Conservation (phyloP, 331 rosid species). For the Prunus yedoensis region DNA sequence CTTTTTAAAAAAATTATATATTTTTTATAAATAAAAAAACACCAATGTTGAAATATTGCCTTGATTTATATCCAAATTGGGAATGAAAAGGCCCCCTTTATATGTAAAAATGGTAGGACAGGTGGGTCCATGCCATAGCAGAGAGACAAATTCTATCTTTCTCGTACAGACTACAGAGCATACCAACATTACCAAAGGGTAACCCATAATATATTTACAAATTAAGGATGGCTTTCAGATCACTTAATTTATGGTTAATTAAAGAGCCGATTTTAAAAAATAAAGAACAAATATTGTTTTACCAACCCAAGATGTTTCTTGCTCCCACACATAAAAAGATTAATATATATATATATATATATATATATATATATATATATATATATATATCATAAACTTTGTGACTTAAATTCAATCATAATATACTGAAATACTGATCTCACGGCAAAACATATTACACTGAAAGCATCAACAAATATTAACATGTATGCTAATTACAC, state of each 20-base stretch:
- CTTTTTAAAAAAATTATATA: background rate
- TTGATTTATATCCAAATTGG: background rate
- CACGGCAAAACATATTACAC: background rate
- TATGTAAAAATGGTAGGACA: no score
- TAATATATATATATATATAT: no score
- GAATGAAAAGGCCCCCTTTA: background rate
- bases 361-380: no score
- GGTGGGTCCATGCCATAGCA: no score
- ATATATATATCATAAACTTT: background rate
- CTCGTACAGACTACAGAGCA: no score
- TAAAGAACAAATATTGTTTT: background rate
- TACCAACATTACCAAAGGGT: no score
- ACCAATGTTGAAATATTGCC: background rate
- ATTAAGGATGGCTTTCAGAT: background rate
- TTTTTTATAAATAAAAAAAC: background rate
- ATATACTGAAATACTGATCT: background rate
- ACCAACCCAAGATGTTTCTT: background rate
- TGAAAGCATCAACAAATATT: background rate
- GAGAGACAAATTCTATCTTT: no score
- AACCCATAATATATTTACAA: background rate
- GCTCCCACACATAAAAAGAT: background rate
- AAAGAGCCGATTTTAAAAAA: background rate
- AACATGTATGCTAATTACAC: background rate
- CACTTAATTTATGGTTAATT: background rate
- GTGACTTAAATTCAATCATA: background rate